phyloP scores from a whole-genome alignment of 805 yeast species.

The Starmera pachycereana region DNA sequence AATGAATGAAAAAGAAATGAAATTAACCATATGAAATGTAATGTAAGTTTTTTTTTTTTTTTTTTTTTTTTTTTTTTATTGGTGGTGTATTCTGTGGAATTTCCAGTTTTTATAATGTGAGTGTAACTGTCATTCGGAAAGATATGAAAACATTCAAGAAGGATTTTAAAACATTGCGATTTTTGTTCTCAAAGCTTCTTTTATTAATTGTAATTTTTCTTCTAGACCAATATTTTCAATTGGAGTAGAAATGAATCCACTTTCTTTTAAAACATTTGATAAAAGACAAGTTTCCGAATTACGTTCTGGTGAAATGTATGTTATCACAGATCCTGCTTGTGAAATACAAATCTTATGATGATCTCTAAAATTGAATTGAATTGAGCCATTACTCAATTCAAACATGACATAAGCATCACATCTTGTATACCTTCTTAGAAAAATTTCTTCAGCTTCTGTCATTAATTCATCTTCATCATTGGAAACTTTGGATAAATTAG shows the following conservation, averaged over 20 bases:
- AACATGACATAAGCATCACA: constrained; percentile 79
- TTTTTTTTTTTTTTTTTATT: too few relatives aligned
- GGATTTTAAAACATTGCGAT: constrained; percentile 1
- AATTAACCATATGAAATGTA: too few relatives aligned
- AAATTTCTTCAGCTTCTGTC: constrained; percentile 52
- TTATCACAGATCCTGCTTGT: constrained; percentile 62
- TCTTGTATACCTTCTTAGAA: constrained; percentile 75
- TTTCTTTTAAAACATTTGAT: constrained; percentile 35
- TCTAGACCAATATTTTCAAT: constrained; percentile 30
- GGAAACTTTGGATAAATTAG: constrained; percentile 74
- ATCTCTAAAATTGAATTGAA: constrained; percentile 92
- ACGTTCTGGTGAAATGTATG: constrained; percentile 73
- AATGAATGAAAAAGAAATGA: too few relatives aligned
- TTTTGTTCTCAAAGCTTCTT: constrained; percentile 47
- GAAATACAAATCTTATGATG: constrained; percentile 83
- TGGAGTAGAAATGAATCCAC: constrained; percentile 34
- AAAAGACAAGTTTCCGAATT: constrained; percentile 58
- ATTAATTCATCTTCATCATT: constrained; percentile 38
- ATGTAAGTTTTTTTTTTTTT: too few relatives aligned
- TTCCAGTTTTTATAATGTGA: too few relatives aligned
- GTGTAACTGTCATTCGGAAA: too few relatives aligned
- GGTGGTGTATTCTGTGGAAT: too few relatives aligned
- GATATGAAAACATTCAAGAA: too few relatives aligned
- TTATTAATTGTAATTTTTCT: constrained; percentile 44
- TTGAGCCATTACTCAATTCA: constrained; percentile 83